Percentiles rank a stretch among this genome's conserved stretches.
These are phyloP conservation scores for Bipolaris sorokiniana DNA, from an alignment of 2,329 filamentous ascomycete genomes.

Conservation along the genomic window DNA sequence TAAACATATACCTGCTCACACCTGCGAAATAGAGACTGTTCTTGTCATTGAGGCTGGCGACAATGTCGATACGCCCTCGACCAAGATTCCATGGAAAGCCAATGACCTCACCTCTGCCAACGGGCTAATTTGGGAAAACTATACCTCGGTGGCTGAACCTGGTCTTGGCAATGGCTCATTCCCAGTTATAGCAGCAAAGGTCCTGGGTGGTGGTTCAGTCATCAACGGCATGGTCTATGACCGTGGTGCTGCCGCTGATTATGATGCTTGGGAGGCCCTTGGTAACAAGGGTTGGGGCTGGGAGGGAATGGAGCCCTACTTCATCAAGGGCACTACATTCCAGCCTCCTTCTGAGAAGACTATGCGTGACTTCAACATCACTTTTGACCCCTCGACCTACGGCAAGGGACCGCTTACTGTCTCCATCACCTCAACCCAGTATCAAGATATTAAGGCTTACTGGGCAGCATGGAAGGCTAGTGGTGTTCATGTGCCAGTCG, in stretches of 20 bases:
- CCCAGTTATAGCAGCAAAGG: conserved; percentile 33
- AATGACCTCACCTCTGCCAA: conserved; percentile 30
- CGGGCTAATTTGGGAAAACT: conserved; percentile 30
- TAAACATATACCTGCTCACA: conserved; percentile 4
- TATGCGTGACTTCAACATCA: conserved; percentile 34
- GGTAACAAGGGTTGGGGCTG: conserved; percentile 67
- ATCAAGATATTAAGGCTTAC: conserved; percentile 34
- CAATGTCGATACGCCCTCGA: conserved; percentile 29
- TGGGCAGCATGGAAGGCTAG: conserved; percentile 33
- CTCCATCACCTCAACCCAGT: conserved; percentile 37
- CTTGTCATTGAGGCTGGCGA: conserved; percentile 38
- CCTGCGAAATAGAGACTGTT: conserved; percentile 23
- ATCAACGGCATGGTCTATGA: conserved; percentile 50
- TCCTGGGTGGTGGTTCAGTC: conserved; percentile 36
- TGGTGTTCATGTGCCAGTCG: conserved; percentile 23
- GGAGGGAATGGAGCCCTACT: conserved; percentile 50
- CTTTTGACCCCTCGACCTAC: conserved; percentile 33
- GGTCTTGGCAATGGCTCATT: conserved; percentile 30
- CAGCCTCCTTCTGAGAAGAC: conserved; percentile 28
- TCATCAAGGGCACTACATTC: conserved; percentile 38
- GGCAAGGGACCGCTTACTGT: conserved; percentile 35
- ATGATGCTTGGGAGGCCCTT: conserved; percentile 63
- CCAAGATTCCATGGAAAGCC: conserved; percentile 38
- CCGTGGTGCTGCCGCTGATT: conserved; percentile 43
- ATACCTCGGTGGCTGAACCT: conserved; percentile 31